Evolutionary conservation across 441 rosid genomes (phyloP), one percentile per base, ranked within the genome.

Genomic region (Gossypium aridum): DNA sequence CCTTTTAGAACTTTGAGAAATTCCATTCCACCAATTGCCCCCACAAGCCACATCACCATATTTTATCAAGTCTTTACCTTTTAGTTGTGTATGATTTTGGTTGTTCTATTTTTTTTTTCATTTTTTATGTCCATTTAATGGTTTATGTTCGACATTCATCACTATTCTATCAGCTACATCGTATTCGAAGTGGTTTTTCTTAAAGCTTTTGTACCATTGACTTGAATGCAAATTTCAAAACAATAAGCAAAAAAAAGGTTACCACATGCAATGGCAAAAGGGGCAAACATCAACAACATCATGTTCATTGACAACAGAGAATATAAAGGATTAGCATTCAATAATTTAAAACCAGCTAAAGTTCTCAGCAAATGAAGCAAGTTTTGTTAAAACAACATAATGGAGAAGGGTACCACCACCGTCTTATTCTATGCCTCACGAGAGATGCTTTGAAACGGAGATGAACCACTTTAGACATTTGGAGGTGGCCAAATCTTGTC

Each of bases 401-500:
- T 17, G 62, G 62, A 54, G 49, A 10, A 9, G 62, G 28, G 3
- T 39, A 39, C 47, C 6, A 28, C 3, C 70, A 66, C 53, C 63
- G 77, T 75, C 76, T 88, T 83, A 83, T 87, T 80, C 59, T 73
- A 73, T 62, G 73, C 64, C 45, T 64, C 43, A 45, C 13, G 43
- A 19, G 72, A 66, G n/a, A 10, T 43, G 75, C 68, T 19, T 28
- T 8, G n/a, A 54, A 72, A 49, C 0, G 73, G 49, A 74, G 14
- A 22, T 0, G 2, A 73, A 45, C 31, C 1, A 61, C 55, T 82
- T 85, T 83, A 93, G 67, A 91, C 95, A 77, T 95, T 93, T 53
- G 97, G 99, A 59, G 98, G 98, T 47, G 99, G 99, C 97, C 98
- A 95, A 74, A 95, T 93, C 92, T 95, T 95, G 26, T 87, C 87